Conservation (phyloP, 257 asterid species). For the Knoxia roxburghii region DNA sequence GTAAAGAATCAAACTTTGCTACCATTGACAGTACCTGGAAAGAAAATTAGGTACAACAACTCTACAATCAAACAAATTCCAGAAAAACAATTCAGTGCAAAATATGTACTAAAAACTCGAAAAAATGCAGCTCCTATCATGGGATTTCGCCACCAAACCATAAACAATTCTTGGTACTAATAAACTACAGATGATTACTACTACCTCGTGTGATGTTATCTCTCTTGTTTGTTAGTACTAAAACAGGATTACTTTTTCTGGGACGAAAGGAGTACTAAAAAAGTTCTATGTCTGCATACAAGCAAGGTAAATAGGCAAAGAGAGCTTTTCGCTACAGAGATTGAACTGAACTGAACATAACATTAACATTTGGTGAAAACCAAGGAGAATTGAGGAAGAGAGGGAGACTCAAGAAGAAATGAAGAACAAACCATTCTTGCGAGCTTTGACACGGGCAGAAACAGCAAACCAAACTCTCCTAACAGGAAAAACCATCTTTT, state of each 20-base stretch:
- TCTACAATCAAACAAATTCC: not conserved
- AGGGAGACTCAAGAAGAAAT: no score
- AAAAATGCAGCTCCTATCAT: not conserved
- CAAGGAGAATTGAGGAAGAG: not conserved
- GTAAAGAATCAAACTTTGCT: not conserved
- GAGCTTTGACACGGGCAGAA: conserved; percentile 59
- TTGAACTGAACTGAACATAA: not conserved
- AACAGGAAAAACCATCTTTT: conserved; percentile 70
- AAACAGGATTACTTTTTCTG: no score
- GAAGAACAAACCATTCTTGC: conserved; percentile 45
- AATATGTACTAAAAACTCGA: not conserved
- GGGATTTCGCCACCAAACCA: not conserved
- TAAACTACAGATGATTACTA: no score
- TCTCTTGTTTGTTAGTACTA: no score
- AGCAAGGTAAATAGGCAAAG: not conserved
- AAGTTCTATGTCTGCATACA: not conserved
- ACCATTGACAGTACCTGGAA: not conserved
- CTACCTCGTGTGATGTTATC: no score
- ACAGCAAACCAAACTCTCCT: conserved; percentile 62
- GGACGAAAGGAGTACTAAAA: no score
- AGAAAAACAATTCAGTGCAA: not conserved
- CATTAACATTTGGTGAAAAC: not conserved
- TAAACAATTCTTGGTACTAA: not conserved
- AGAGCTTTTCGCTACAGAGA: not conserved
- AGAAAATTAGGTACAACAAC: not conserved